phyloP scores from a whole-genome alignment of 345 rosid genomes.

The Lenwebbia sp. region DNA sequence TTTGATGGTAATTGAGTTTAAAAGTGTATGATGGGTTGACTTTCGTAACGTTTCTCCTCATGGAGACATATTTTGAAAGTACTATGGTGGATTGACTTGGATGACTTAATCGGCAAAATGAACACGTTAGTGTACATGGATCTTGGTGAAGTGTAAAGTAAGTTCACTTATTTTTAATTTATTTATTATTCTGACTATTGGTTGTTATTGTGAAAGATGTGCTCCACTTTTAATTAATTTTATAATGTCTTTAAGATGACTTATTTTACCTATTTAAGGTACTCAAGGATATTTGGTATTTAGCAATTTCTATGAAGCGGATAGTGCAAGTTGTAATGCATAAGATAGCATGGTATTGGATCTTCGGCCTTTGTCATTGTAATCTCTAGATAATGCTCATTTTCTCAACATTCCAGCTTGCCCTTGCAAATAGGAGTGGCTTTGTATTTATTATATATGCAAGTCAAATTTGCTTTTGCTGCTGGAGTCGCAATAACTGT shows the following conservation, averaged over 20 bases:
- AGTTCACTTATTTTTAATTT: neutral
- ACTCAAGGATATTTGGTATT: neutral
- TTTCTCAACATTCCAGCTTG: conserved; percentile 34
- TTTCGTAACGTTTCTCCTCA: neutral
- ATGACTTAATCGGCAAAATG: neutral
- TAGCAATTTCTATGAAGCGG: neutral
- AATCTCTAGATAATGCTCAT: neutral
- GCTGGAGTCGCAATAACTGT: conserved; percentile 80
- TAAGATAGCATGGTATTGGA: neutral
- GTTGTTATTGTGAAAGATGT: neutral
- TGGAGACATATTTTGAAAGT: neutral
- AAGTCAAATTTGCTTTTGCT: conserved; percentile 82
- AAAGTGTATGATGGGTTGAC: neutral
- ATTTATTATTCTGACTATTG: neutral
- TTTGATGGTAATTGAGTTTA: neutral
- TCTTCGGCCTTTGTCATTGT: neutral
- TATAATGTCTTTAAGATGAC: neutral
- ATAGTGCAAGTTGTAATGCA: neutral
- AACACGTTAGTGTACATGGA: neutral
- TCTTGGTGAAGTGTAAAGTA: neutral
- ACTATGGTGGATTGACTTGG: neutral
- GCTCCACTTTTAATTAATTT: neutral
- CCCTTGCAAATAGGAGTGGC: conserved; percentile 92
- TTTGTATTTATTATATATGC: conserved; percentile 72
- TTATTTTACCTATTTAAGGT: neutral